Evolutionary conservation across 805 yeast genomes (phyloP), one percentile per base, ranked within the genome.

Genomic region (Yarrowia porcina): DNA sequence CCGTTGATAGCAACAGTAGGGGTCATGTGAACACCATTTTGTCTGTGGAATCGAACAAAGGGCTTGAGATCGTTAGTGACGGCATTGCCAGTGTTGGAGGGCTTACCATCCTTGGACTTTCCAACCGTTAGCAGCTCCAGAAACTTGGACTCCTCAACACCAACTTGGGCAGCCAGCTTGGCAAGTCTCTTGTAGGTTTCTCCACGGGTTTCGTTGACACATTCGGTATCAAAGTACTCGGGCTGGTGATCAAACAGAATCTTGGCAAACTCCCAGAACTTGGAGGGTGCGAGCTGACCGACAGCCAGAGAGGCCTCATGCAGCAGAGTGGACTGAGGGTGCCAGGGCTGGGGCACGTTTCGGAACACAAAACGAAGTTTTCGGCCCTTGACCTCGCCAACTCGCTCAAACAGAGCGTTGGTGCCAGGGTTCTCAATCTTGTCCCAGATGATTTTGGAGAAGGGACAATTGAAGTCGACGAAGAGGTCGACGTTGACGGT

Each of bases 261-360:
- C 45, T 76, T 73, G 11, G 87, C 80, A 50, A 84, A 82, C 38
- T 81, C 76, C 81, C 90, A 82, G 71, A 87, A 83, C 66, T 76
- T 73, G 1, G 70, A 73, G 0, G 89, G 87, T 15, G 75, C 77
- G 54, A 81, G 76, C 50, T 66, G 68, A n/a, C 88, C 88, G 30
- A 86, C 85, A 0, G 86, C 91, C 25, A 90, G 72, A 0, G 88
- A 80, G 42, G 88, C 87, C 70, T 90, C 96, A 71, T 87, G 87
- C 39, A 84, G 76, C 36, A 83, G 74, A 5, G 83, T 80, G 1
- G 93, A 86, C 63, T 84, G 83, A 45, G 92, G 86, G 72, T 90
- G 97, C 96, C 96, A 90, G 67, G 96, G 94, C 76, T 90, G 97
- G n/a, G 88, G 79, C 41, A 86, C 90, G 69, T 89, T 87, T 65